These are phyloP conservation scores for Boletus subparvulus DNA, from an alignment of 768 basidiomycete genomes.

Conservation along the genomic window DNA sequence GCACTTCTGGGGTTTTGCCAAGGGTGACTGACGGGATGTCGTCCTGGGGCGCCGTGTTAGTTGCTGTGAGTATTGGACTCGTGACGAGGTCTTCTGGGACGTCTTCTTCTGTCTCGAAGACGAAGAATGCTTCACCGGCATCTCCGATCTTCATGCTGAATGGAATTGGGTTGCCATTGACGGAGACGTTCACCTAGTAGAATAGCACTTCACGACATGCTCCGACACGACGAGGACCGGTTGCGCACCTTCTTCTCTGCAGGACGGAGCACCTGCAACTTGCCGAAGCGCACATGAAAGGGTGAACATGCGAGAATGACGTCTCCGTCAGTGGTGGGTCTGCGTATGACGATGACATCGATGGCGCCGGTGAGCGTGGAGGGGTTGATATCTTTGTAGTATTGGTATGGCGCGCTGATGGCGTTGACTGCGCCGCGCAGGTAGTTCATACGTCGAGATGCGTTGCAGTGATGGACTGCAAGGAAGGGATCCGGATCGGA, in stretches of 20 bases:
- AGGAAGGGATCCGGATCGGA: not conserved
- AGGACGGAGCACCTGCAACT: conserved; percentile 92
- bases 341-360: conserved; percentile 94
- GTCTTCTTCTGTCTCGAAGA: conserved; percentile 95
- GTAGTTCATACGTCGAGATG: conserved; percentile 65
- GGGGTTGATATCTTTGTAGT: conserved; percentile 94
- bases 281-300: conserved; percentile 97
- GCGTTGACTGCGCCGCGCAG: conserved; percentile 82
- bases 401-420: conserved; percentile 84
- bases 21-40: conserved; percentile 28
- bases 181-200: conserved; percentile 79
- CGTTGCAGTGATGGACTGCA: not conserved
- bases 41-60: conserved; percentile 33
- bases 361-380: conserved; percentile 97
- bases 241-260: conserved; percentile 82
- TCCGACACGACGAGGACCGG: not conserved
- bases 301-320: conserved; percentile 85
- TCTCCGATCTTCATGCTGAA: conserved; percentile 99
- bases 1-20: conserved; percentile 12
- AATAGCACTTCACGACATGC: not conserved
- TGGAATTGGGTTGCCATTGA: conserved; percentile 84
- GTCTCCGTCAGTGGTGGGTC: conserved; percentile 60
- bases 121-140: conserved; percentile 98
- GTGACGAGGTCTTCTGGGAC: conserved; percentile 93
- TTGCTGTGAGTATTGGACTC: conserved; percentile 80